phyloP scores from a whole-genome alignment of 345 rosid genomes.

The Citropsis articulata region DNA sequence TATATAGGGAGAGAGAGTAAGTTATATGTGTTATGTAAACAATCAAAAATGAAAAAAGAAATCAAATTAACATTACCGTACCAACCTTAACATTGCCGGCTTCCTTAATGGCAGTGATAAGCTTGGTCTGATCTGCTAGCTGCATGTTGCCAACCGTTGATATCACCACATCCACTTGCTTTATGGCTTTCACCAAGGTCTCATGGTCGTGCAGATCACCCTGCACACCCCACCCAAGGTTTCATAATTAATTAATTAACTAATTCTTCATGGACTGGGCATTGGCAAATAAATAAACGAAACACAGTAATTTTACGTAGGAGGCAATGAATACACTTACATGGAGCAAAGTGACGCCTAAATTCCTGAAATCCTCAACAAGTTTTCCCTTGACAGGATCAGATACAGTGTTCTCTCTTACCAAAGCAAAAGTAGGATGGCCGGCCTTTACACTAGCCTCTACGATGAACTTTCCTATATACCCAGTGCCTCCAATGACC shows the following conservation, averaged over 20 bases:
- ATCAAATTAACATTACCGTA: background rate
- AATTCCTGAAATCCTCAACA: conserved; percentile 46
- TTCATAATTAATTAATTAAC: too few species aligned
- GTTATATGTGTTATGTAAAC: too few species aligned
- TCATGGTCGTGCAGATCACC: conserved; percentile 64
- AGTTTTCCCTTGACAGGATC: conserved; percentile 53
- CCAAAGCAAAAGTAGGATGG: conserved; percentile 60
- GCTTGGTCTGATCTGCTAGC: conserved; percentile 67
- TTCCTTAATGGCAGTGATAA: conserved; percentile 77
- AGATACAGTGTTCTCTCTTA: conserved; percentile 49
- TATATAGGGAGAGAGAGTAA: too few species aligned
- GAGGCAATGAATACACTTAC: conserved; percentile 28
- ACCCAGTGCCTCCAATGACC: conserved; percentile 72
- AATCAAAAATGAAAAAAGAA: too few species aligned
- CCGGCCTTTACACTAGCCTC: conserved; percentile 59
- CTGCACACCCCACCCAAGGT: conserved; percentile 19
- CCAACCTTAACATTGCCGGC: conserved; percentile 81
- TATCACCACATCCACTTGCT: conserved; percentile 81
- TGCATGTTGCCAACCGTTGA: conserved; percentile 51
- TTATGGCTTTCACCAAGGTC: conserved; percentile 67
- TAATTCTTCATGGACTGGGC: background rate
- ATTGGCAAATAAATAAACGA: background rate
- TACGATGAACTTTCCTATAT: conserved; percentile 66
- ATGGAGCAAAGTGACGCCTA: conserved; percentile 52
- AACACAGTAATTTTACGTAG: too few species aligned